Conservation (phyloP, 768 basidiomycete genomes). For the Mycena albidolilacea region DNA sequence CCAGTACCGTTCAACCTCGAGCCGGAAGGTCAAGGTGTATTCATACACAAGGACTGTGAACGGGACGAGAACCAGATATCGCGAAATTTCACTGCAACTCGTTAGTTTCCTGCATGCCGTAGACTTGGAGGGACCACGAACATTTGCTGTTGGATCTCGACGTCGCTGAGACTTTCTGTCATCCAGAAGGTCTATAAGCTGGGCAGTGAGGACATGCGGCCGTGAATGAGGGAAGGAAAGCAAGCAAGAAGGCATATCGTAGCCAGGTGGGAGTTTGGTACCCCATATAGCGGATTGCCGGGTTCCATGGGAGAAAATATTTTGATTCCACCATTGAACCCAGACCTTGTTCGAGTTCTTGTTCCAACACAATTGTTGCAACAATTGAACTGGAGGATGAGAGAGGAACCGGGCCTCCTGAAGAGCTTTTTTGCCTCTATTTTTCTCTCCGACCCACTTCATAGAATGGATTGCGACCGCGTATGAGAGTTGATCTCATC, state of each 20-base stretch:
- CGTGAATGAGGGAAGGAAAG: not conserved
- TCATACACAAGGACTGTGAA: slow-evolving; percentile 45
- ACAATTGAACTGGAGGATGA: no score
- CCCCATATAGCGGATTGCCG: no score
- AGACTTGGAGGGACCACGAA: not conserved
- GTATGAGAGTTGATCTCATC: no score
- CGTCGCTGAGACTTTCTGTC: slow-evolving; percentile 30
- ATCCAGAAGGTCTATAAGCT: slow-evolving; percentile 21
- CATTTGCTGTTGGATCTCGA: slow-evolving; percentile 24
- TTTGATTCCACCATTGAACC: no score
- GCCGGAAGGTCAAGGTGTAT: slow-evolving; percentile 49
- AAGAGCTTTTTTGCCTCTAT: no score
- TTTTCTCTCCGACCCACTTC: no score
- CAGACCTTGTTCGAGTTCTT: no score
- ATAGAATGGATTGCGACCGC: no score
- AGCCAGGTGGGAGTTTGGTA: no score
- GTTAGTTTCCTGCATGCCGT: not conserved
- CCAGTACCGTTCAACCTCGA: slow-evolving; percentile 53
- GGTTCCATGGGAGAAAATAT: no score
- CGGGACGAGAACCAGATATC: slow-evolving; percentile 21
- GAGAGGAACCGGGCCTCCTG: no score
- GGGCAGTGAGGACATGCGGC: slow-evolving; percentile 19
- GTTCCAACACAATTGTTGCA: no score
- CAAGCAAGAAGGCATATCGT: not conserved
- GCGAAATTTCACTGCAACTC: slow-evolving; percentile 5